Evolutionary conservation across 1,139 yeast genomes (phyloP).

Genomic region (Kurtzmaniella natalensis): DNA sequence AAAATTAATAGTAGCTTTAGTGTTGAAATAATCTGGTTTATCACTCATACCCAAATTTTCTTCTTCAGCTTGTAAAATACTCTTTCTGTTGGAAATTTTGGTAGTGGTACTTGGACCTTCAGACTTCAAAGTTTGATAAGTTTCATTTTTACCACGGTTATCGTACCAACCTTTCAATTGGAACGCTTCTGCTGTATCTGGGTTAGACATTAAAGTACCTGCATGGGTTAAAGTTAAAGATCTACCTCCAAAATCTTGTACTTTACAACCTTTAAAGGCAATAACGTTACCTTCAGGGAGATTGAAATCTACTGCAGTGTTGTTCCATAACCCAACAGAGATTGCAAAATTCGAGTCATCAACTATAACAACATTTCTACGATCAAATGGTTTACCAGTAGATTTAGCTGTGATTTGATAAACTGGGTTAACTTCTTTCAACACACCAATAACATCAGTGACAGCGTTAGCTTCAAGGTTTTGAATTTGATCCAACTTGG

Average conservation of each 20-base stretch:
- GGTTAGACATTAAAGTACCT: slow-evolving; percentile 72
- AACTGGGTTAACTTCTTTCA: slow-evolving; percentile 70
- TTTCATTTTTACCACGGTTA: slow-evolving; percentile 61
- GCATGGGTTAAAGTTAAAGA: slow-evolving; percentile 77
- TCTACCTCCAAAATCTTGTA: slow-evolving; percentile 86
- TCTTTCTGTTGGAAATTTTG: slow-evolving; percentile 48
- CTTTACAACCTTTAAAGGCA: slow-evolving; percentile 87
- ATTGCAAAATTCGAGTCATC: slow-evolving; percentile 80
- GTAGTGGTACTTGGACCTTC: slow-evolving; percentile 23
- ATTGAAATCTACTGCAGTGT: slow-evolving; percentile 72
- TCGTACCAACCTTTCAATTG: slow-evolving; percentile 94
- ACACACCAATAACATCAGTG: slow-evolving; percentile 83
- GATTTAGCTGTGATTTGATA: slow-evolving; percentile 88
- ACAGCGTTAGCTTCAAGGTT: slow-evolving; percentile 66
- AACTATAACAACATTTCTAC: slow-evolving; percentile 83
- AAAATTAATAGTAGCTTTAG: slow-evolving; percentile 70
- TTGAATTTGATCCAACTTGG: slow-evolving; percentile 62
- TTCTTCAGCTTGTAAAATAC: slow-evolving; percentile 62
- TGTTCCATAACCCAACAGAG: slow-evolving; percentile 87
- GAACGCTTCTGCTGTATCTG: slow-evolving; percentile 86
- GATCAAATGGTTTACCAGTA: slow-evolving; percentile 84
- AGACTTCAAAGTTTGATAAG: slow-evolving; percentile 57
- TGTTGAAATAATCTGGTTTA: slow-evolving; percentile 70
- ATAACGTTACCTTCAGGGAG: slow-evolving; percentile 80
- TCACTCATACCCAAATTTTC: slow-evolving; percentile 71